Evolutionary conservation across 805 yeast species (phyloP).

Genomic region (Lipomyces anomalus): DNA sequence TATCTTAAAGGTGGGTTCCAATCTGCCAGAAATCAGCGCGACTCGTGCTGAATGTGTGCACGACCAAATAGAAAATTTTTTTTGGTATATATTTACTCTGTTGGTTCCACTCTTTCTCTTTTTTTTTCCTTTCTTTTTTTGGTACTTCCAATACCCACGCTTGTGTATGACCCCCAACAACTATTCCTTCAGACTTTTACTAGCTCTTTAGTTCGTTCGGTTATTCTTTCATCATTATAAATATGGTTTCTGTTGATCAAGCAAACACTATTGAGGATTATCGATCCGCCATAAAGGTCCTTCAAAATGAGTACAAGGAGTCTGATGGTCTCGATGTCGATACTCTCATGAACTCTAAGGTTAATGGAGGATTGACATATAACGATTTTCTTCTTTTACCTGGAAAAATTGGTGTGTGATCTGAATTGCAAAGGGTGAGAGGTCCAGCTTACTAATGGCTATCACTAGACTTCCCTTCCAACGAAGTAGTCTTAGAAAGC

Average conservation of each 20-base stretch:
- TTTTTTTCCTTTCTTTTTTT: neutral
- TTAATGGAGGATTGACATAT: constrained; percentile 94
- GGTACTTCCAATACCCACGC: neutral
- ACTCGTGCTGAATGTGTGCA: too few species aligned
- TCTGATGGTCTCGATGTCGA: constrained; percentile 83
- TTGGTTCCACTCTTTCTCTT: too few species aligned
- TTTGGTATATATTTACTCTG: too few species aligned
- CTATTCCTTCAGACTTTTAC: too few species aligned
- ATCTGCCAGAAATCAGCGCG: too few species aligned
- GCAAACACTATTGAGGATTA: too few species aligned
- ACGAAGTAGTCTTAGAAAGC: constrained; percentile 70
- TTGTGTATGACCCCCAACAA: too few species aligned
- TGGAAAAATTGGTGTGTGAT: constrained; percentile 59
- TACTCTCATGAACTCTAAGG: constrained; percentile 80
- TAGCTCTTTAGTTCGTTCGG: too few species aligned
- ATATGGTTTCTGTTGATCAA: too few species aligned
- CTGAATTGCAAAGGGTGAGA: neutral
- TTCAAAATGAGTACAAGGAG: constrained; percentile 56
- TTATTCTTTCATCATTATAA: too few species aligned
- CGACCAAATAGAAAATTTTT: too few species aligned
- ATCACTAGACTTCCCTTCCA: constrained; percentile 63
- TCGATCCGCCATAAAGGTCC: constrained; percentile 53
- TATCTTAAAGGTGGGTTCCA: too few species aligned
- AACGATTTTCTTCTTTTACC: constrained; percentile 94
- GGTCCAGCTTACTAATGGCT: neutral